Base-by-base conservation (phyloP, 495 filamentous ascomycete species). In the Paragyromitra xinjiangensis region DNA sequence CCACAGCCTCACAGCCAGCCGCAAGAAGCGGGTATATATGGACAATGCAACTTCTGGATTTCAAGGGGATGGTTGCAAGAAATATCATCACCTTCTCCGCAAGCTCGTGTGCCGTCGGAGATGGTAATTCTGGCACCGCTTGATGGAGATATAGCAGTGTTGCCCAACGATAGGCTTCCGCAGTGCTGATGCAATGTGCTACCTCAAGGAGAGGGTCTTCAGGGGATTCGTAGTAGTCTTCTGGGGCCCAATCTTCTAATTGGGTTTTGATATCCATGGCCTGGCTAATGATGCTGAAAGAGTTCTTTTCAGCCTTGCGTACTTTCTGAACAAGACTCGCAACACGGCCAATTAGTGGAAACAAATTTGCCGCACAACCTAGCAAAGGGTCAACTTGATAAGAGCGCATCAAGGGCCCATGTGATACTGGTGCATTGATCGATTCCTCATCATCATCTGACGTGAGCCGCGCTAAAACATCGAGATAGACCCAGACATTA, bases 401-500 rank as follows among this genome's bases (percentile, higher is more conserved):
- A 5, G 83, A 83, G 55, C 81, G 65, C 69, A 83, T 82, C 29
- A 84, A 72, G 2, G 87, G 87, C 19, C 80, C 84, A 12, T 79
- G 69, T 40, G 55, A 73, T 40, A 83, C 44, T 4, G 68, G 73
- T 2, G 78, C 19, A 76, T 51, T 83, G 65, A 80, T 84, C 77
- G 65, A 83, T 65, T 58, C 83, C 0, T 89, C 88, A 22, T 89
- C 87, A 67, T 89, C 89, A 24, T 90, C 84, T 14, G 91, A 91
- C 0, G 92, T 94, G 42, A 94, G 83, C 11, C 91, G 89, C 24
- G 92, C 90, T 73, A 94, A 90, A 45, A 94, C 92, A 83, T 94
- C 91, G 89, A 93, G 92, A 78, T 94, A 94, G 19, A 93, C 86
- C 89, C 90, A 94, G 8, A 91, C 90, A 81, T 92, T 94, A 82